Evolutionary conservation across 495 filamentous ascomycete species (phyloP).

Genomic region (Aspergillus funiculosus): DNA sequence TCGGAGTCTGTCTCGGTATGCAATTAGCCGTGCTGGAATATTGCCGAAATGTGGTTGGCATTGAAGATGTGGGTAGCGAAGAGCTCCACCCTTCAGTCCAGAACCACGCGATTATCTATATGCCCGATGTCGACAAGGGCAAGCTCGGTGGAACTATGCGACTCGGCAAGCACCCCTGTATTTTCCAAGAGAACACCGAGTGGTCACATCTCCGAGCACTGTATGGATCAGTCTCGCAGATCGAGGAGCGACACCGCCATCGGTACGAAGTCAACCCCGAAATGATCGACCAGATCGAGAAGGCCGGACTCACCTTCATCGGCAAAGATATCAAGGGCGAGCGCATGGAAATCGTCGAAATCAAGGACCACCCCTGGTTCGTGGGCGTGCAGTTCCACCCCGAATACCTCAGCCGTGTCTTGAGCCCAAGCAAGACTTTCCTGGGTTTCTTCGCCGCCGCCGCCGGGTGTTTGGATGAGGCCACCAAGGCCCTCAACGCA

Average conservation of each 20-base stretch:
- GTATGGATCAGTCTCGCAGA: conserved; percentile 57
- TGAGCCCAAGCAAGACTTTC: conserved; percentile 71
- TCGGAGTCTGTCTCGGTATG: conserved; percentile 93
- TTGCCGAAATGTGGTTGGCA: conserved; percentile 64
- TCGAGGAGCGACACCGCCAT: conserved; percentile 48
- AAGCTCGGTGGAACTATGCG: conserved; percentile 90
- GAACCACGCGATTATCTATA: conserved; percentile 71
- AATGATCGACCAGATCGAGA: conserved; percentile 30
- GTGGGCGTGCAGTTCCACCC: conserved; percentile 89
- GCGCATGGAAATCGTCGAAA: conserved; percentile 88
- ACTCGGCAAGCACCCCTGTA: conserved; percentile 65
- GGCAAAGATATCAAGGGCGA: conserved; percentile 78
- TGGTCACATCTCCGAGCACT: conserved; percentile 73
- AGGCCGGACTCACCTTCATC: conserved; percentile 38
- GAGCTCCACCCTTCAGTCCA: conserved; percentile 56
- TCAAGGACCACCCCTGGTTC: conserved; percentile 85
- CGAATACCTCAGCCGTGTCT: conserved; percentile 69
- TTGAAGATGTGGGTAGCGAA: conserved; percentile 54
- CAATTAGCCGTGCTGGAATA: conserved; percentile 91
- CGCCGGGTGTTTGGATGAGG: conserved; percentile 54
- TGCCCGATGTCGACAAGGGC: conserved; percentile 77
- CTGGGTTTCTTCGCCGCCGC: conserved; percentile 82
- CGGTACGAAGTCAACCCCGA: conserved; percentile 46
- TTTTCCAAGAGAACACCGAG: conserved; percentile 72
- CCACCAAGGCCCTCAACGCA: conserved; percentile 26